Conservation (phyloP, 2,329 filamentous ascomycete species). For the Massarina eburnea region DNA sequence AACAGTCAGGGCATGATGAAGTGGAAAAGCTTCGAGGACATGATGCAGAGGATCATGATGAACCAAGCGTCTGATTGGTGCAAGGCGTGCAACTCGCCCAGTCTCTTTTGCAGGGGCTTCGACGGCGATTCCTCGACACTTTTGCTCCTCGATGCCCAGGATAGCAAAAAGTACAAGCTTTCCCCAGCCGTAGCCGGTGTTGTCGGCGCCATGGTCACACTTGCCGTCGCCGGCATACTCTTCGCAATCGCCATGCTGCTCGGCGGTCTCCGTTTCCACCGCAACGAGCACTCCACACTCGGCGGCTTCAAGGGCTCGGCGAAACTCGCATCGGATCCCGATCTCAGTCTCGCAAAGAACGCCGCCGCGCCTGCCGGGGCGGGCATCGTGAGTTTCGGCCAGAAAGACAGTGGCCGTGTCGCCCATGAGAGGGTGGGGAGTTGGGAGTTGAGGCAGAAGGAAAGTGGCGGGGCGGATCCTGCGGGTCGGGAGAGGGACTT, state of each 20-base stretch:
- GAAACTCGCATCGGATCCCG: conserved; percentile 58
- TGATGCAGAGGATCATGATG: conserved; percentile 49
- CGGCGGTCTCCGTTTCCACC: conserved; percentile 50
- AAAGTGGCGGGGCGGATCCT: conserved; percentile 19
- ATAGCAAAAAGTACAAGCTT: conserved; percentile 18
- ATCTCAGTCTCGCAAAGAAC: conserved; percentile 52
- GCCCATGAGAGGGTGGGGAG: conserved; percentile 58
- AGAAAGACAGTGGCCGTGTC: conserved; percentile 18
- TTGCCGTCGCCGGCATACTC: conserved; percentile 49
- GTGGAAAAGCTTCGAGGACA: conserved; percentile 53
- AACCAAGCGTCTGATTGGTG: conserved; percentile 57
- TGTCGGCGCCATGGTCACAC: conserved; percentile 57
- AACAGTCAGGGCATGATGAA: conserved; percentile 46
- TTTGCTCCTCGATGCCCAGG: conserved; percentile 2
- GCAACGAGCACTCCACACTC: conserved; percentile 35
- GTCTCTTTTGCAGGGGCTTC: conserved; percentile 55
- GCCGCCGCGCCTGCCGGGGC: conserved; percentile 36
- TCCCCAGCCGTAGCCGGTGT: conserved; percentile 54
- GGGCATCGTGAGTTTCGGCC: conserved; percentile 27
- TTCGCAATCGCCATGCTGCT: conserved; percentile 47
- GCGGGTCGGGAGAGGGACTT: conserved; percentile 8
- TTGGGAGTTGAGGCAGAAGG: conserved; percentile 56
- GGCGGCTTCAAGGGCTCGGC: conserved; percentile 59
- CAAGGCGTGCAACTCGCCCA: conserved; percentile 46
- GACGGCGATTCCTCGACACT: conserved; percentile 18